Base-by-base conservation (phyloP, 192 early-diverging fungal genomes). In the Chytriomyces confervae region DNA sequence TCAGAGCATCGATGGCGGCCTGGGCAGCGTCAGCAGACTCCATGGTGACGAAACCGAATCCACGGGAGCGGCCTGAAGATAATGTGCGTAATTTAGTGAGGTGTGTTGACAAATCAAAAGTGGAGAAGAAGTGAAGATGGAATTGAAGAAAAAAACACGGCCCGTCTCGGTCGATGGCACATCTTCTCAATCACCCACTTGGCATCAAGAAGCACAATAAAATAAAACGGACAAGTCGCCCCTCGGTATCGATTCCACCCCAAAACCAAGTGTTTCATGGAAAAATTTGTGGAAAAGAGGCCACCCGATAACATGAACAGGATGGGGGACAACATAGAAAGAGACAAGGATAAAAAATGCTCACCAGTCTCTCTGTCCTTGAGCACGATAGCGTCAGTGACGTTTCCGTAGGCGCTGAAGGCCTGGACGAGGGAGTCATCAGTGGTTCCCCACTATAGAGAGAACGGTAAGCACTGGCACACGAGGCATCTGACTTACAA, bases 21-120 rank as follows among this genome's bases (percentile, higher is more conserved):
- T 73, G 74, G 53, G 84, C 84, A 50, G 68, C 80, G 48, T 85
- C 77, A 66, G 67, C 16, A 60, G 77, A 75, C 27, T 76, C 76
- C 62, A 86, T 89, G 63, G 88, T 92, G 61, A 96, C 92, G 80
- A 98, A 96, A 3, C 94, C 96, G 83, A 94, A 96, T 20, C 95
- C 95, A 76, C 94, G 91, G 72, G 92, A 93, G 79, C 91, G 91
- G 66, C 88, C 92, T 92, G 76, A 1, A 53, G 16, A n/a, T 51
- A 24, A 79, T 23, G 18, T 24, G 57, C 3, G 36, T 36, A 36
- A 36, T 36, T 57, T 57, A n/a, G 53, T 2, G 53, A 57, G 13
- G 20, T n/a, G 53, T 13, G 53, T 57, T 57, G 53, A n/a, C 53
- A 57, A 57, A n/a, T 57, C 53, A 13, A 20, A 20, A 57, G 13